These are phyloP conservation scores for Globisporangium acanthophoron DNA, from an alignment of 352 stramenopile genomes.

Conservation along the genomic window DNA sequence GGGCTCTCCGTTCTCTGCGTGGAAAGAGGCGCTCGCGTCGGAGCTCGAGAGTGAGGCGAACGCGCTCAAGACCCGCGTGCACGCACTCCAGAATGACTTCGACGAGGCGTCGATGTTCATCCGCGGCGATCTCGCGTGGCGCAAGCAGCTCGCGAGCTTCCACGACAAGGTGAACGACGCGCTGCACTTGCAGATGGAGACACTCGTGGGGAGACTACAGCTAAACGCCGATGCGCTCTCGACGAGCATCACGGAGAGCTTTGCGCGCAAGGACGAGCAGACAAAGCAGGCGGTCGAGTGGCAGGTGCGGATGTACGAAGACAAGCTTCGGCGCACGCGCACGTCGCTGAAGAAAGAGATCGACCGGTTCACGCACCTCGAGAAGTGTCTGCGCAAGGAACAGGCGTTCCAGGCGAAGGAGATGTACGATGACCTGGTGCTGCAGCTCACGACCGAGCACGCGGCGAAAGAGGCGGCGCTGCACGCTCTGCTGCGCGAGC, in stretches of 20 bases:
- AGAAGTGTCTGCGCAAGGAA: conserved; percentile 59
- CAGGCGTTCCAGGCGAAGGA: conserved; percentile 44
- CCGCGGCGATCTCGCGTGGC: conserved; percentile 55
- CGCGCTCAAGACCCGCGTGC: conserved; percentile 23
- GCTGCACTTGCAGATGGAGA: conserved; percentile 20
- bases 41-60: conserved; percentile 14
- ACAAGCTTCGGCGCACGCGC: conserved; percentile 45
- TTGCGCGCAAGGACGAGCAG: conserved; percentile 28
- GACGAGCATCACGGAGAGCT: conserved; percentile 29
- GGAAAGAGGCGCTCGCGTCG: conserved; percentile 5
- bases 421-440: conserved; percentile 39
- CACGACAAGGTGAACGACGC: conserved; percentile 42
- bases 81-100: conserved; percentile 40
- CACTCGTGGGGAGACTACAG: conserved; percentile 18
- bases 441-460: conserved; percentile 37
- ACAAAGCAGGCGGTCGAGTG: conserved; percentile 29
- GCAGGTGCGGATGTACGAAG: conserved; percentile 41
- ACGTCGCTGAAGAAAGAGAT: conserved; percentile 57
- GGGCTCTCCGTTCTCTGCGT: conserved; percentile 10
- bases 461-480: conserved; percentile 33
- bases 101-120: conserved; percentile 54
- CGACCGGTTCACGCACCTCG: conserved; percentile 45
- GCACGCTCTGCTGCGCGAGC: conserved; percentile 41
- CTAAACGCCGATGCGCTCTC: conserved; percentile 27
- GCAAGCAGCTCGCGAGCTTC: conserved; percentile 41